Evolutionary conservation across 768 basidiomycete genomes (phyloP), one percentile per base, ranked within the genome.

Genomic region (Kwoniella mangroviensis): DNA sequence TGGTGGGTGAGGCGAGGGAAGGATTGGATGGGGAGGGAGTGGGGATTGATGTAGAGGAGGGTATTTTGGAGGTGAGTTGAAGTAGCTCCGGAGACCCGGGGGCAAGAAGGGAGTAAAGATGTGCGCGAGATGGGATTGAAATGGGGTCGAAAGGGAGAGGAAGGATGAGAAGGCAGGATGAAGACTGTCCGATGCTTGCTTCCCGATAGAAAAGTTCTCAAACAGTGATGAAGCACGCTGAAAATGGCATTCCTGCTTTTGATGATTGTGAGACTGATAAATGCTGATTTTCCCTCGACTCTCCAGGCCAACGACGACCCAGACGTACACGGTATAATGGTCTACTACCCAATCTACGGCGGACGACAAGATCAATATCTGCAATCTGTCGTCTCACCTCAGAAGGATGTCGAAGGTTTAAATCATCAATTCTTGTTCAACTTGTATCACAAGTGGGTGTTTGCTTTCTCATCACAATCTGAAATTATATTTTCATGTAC

Each of bases 391-490:
- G 94, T 99, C 7, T 94, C 93, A 0, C 94, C 97, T 2, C 87
- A 91, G 73, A 99, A 99, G 84, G 97, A 99, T 75, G 97, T 99
- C 70, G 97, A 99, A 84, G 96, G 97, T 2, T 86, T 99, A 63
- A 89, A 99, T 84, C 93, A 92, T 86, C 95, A 95, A 69, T 83
- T 84, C 81, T 68, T 86, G 81, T 98, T 97, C 81, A 96, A 95
- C 82, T 85, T 96, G 64, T 94, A 95, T 83, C 93, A 96, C 86
- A 97, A 96, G 94, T 96, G 73, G 64, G 88, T 73, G 17, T 34
- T 13, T 28, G n/a, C 11, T 26, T 52, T 41, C 65, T 60, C 64
- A 49, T 42, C 2, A 26, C 26, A 26, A 26, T 26, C 26, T 26
- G 26, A 26, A 26, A 26, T 26, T 26, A 26, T 26, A 26, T 26